These are phyloP conservation scores for Ambrosia trifida DNA, from an alignment of 129 eudicot genomes.

Conservation along the genomic window DNA sequence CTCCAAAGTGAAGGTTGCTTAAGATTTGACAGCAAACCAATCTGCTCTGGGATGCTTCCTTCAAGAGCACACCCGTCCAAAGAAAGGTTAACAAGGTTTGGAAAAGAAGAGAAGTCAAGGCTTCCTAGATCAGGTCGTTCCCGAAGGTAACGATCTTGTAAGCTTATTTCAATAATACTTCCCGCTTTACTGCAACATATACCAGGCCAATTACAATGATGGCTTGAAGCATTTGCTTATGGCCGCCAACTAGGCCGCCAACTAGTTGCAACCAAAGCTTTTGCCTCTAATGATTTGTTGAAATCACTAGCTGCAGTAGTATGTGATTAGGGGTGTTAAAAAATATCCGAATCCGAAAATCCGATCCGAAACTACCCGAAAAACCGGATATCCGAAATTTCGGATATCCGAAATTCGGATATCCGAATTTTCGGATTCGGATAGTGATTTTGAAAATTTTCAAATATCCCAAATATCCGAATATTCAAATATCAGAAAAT, in stretches of 20 bases:
- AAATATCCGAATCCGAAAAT: neutral
- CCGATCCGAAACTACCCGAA: no score
- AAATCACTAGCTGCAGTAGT: neutral
- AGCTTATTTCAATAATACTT: no score
- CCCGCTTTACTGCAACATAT: constrained; percentile 7
- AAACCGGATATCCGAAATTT: no score
- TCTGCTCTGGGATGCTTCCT: constrained; percentile 12
- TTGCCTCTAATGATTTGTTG: neutral
- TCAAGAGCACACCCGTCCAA: neutral
- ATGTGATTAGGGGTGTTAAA: no score
- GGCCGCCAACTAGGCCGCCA: neutral
- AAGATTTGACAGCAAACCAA: constrained; percentile 11
- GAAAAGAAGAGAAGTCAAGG: constrained; percentile 12
- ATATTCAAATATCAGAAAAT: no score
- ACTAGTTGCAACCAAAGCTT: no score
- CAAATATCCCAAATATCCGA: no score
- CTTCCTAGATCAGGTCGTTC: no score
- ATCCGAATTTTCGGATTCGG: no score
- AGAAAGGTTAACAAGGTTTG: neutral
- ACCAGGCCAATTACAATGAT: constrained; percentile 1
- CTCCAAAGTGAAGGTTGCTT: neutral
- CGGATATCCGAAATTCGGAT: no score
- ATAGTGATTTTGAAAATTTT: no score
- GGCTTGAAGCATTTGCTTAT: neutral
- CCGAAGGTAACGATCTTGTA: no score